Evolutionary conservation across 139 green algal genomes (phyloP).

Genomic region (Micractinium conductrix): DNA sequence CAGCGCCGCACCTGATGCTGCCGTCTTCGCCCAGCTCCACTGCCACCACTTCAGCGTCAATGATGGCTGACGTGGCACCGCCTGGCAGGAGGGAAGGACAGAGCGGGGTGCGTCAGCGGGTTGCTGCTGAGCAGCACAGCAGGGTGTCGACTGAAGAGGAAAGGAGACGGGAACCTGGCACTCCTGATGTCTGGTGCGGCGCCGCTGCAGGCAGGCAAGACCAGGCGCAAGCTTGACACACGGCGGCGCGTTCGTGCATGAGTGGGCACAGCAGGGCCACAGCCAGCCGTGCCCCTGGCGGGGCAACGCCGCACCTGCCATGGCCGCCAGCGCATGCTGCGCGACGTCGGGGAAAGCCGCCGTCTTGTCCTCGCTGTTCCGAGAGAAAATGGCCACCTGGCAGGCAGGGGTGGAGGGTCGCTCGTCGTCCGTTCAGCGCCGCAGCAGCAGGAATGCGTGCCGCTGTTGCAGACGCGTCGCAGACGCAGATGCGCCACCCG

Average conservation of each 20-base stretch:
- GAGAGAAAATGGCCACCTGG: constrained; percentile 80
- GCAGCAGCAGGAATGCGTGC: too few relatives aligned
- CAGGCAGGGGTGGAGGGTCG: not conserved
- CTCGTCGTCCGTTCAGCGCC: too few relatives aligned
- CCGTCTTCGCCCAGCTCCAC: constrained; percentile 62
- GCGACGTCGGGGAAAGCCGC: constrained; percentile 75
- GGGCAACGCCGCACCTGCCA: not conserved
- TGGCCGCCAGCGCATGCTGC: constrained; percentile 40
- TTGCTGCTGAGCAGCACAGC: not conserved
- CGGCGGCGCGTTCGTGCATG: too few relatives aligned
- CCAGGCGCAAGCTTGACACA: too few relatives aligned
- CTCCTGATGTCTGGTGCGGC: too few relatives aligned
- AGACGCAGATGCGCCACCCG: too few relatives aligned
- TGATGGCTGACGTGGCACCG: constrained; percentile 41
- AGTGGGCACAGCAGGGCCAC: not conserved
- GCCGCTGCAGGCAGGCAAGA: too few relatives aligned
- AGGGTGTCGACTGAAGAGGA: too few relatives aligned
- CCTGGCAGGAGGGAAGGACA: constrained; percentile 21
- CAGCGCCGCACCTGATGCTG: not conserved
- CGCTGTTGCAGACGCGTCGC: too few relatives aligned
- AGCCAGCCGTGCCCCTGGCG: too few relatives aligned
- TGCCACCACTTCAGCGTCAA: constrained; percentile 88
- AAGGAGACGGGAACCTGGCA: too few relatives aligned
- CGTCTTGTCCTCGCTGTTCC: constrained; percentile 86
- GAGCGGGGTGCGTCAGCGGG: not conserved